Percentiles rank a stretch among this genome's conserved stretches.
These are phyloP conservation scores for Malassezia vespertilionis DNA, from an alignment of 1,284 basidiomycete genomes.

Conservation along the genomic window DNA sequence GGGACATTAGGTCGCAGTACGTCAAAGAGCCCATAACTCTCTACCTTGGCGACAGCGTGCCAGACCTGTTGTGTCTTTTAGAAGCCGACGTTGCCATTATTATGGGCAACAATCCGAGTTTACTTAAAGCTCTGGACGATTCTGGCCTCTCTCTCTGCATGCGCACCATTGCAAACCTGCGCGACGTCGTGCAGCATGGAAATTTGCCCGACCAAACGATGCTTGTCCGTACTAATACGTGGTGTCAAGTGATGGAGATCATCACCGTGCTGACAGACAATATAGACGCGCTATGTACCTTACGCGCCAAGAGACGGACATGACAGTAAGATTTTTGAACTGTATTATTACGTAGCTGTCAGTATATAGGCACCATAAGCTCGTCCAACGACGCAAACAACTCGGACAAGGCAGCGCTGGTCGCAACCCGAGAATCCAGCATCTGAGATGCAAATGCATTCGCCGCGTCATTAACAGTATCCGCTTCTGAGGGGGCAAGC, in stretches of 20 bases:
- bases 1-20: neutral
- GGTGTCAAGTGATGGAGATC: too few species aligned
- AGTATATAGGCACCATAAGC: conserved; percentile 16
- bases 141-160: too few species aligned
- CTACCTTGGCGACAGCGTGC: conserved; percentile 39
- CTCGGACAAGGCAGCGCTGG: neutral
- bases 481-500: conserved; percentile 2
- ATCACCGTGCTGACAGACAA: too few species aligned
- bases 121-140: neutral
- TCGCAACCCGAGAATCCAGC: conserved; percentile 10
- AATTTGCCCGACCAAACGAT: too few species aligned
- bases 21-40: conserved; percentile 9
- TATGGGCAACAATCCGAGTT: conserved; percentile 18
- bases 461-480: conserved; percentile 8
- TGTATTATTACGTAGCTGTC: too few species aligned
- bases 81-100: conserved; percentile 33
- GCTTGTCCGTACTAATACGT: too few species aligned
- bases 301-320: too few species aligned
- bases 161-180: too few species aligned
- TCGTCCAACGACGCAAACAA: conserved; percentile 17
- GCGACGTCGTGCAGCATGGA: too few species aligned
- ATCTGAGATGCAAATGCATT: conserved; percentile 7
- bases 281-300: too few species aligned
- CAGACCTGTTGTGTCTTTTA: conserved; percentile 34
- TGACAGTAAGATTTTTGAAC: too few species aligned